Evolutionary conservation across 768 basidiomycete species (phyloP).

Genomic region (Galerina marginata): DNA sequence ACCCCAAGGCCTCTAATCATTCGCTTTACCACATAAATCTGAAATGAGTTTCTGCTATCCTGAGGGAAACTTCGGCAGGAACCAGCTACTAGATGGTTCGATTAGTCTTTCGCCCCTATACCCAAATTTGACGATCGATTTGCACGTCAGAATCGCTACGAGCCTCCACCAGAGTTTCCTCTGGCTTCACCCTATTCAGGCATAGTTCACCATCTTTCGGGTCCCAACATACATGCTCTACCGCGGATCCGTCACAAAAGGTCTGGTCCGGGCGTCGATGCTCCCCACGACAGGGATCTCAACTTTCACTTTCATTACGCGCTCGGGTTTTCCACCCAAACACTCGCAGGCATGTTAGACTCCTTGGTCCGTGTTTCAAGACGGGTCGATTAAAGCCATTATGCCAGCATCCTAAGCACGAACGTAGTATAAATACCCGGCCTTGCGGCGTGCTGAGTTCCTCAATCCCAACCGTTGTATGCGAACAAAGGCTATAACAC

Average conservation of each 20-base stretch:
- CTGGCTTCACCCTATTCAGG: constrained; percentile 90
- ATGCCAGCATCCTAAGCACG: constrained; percentile 77
- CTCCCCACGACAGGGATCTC: constrained; percentile 66
- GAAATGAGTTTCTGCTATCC: constrained; percentile 60
- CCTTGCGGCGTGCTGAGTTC: constrained; percentile 64
- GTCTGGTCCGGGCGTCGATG: constrained; percentile 78
- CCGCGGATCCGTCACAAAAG: constrained; percentile 77
- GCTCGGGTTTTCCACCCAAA: constrained; percentile 44
- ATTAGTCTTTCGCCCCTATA: constrained; percentile 97
- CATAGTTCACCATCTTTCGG: constrained; percentile 93
- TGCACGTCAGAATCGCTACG: constrained; percentile 96
- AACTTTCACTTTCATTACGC: constrained; percentile 77
- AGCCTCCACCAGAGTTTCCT: constrained; percentile 96
- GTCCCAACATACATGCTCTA: constrained; percentile 87
- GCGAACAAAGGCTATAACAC: constrained; percentile 67
- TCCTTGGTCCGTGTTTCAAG: constrained; percentile 89
- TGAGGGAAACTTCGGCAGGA: constrained; percentile 89
- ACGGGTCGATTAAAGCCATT: constrained; percentile 83
- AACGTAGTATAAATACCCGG: constrained; percentile 55
- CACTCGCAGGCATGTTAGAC: constrained; percentile 73
- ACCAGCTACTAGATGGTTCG: constrained; percentile 94
- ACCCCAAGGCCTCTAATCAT: constrained; percentile 93
- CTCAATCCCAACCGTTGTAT: constrained; percentile 65
- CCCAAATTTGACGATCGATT: constrained; percentile 95
- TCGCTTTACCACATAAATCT: constrained; percentile 79